These are phyloP conservation scores for Fusarium sulawesiense DNA, from an alignment of 2,329 filamentous ascomycete genomes.

Conservation along the genomic window DNA sequence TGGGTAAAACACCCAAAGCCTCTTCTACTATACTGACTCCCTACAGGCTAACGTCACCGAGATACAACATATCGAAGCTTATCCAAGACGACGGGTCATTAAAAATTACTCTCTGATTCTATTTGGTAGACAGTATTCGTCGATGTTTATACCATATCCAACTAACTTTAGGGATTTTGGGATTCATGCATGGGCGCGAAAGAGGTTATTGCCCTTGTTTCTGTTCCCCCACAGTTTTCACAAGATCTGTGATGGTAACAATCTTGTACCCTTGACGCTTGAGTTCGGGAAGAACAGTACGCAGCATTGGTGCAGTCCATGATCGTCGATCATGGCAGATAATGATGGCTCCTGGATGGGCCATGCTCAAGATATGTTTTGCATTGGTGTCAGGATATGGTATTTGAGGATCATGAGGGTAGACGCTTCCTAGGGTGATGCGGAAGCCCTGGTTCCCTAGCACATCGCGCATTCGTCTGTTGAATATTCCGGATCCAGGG, in stretches of 20 bases:
- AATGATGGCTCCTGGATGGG: conserved; percentile 79
- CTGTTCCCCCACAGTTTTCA: conserved; percentile 56
- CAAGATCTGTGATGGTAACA: conserved; percentile 76
- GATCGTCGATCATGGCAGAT: conserved; percentile 85
- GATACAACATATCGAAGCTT: conserved; percentile 49
- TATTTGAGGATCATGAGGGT: conserved; percentile 93
- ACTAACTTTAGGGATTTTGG: background rate
- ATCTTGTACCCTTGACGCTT: conserved; percentile 75
- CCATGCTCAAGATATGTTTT: conserved; percentile 82
- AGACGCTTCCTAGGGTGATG: conserved; percentile 84
- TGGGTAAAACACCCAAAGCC: conserved; percentile 29
- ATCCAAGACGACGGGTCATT: conserved; percentile 50
- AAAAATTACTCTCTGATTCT: conserved; percentile 46
- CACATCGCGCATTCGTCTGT: conserved; percentile 71
- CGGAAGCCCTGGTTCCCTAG: conserved; percentile 72
- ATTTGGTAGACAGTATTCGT: background rate
- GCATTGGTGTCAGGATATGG: conserved; percentile 76
- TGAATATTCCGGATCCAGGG: conserved; percentile 88
- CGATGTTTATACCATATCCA: background rate
- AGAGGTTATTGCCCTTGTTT: conserved; percentile 33
- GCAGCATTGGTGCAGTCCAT: conserved; percentile 87
- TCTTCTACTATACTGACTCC: background rate
- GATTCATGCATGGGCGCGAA: background rate
- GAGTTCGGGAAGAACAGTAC: conserved; percentile 77
- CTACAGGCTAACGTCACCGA: conserved; percentile 48